Base-by-base conservation (phyloP, 805 yeast genomes). In the Blastobotrys chiropterorum region DNA sequence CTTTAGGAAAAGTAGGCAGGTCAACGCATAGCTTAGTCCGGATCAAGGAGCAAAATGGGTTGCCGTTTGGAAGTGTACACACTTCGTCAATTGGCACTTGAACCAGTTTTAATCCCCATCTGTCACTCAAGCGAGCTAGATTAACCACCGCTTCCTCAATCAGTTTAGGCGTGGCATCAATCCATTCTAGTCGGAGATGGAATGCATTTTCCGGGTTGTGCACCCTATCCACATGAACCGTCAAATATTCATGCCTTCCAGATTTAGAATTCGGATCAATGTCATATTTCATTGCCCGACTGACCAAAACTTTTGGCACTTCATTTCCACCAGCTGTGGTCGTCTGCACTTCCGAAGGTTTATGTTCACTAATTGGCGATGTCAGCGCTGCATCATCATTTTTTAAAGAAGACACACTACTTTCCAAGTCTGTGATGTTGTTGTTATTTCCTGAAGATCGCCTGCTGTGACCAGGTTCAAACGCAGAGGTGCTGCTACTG, bases 191-290 rank as follows among this genome's bases (percentile, higher is more conserved):
- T 46, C 96, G 74, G 31, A 94, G 77, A 62, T 92, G 98, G 71
- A 83, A 94, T 63, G 97, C 90, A 61, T 90, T 96, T 58, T 86
- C 92, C 0, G 97, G 97, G 63, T 90, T 92, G 65, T 90, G 97
- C 2, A 90, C 90, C 44, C 83, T 77, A 64, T 94, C 99, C 62
- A 88, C 87, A 67, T 92, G 97, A 0, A 94, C 89, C 3, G 82
- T 81, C 44, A 90, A 73, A 2, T 82, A 67, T 59, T 94, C 99
- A 0, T 85, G 85, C 51, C 90, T 79, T 66, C 81, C 82, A 0
- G 97, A 88, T 54, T 81, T 76, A 2, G 74, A 72, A 26, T 75
- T 70, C 0, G 92, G 86, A 63, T 94, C 99, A 15, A 89, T 78
- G 64, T 92, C 87, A 59, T 80, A 79, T 44, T 76, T 72, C 30